A percentile compares a stretch with the other conserved stretches of the same genome.
Evolutionary conservation across 179 eudicot genomes (phyloP).

Genomic region (Kewa caespitosa): DNA sequence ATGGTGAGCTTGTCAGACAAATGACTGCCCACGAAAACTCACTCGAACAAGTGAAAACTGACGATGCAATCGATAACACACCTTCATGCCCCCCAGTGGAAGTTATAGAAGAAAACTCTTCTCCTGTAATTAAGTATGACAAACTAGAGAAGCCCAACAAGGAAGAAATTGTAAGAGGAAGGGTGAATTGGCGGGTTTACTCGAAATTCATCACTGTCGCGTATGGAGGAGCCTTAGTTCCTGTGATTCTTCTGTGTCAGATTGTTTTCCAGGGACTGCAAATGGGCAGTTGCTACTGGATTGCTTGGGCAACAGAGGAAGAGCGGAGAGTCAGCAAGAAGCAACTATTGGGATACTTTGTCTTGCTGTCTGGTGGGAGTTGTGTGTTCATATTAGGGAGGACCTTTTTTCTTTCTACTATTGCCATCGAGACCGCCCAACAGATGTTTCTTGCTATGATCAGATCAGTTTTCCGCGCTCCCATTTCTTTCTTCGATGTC

Average conservation of each 20-base stretch:
- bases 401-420: conserved; percentile 73
- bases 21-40: conserved; percentile 68
- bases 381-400: conserved; percentile 80
- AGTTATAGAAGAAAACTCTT: conserved; percentile 37
- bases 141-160: conserved; percentile 35
- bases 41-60: conserved; percentile 58
- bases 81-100: conserved; percentile 33
- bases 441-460: conserved; percentile 64
- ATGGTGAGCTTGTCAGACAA: conserved; percentile 60
- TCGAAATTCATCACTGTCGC: conserved; percentile 66
- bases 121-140: conserved; percentile 32
- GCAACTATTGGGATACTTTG: conserved; percentile 52
- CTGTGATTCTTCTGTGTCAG: conserved; percentile 67
- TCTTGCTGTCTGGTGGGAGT: conserved; percentile 70
- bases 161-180: conserved; percentile 58
- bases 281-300: conserved; percentile 86
- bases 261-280: conserved; percentile 72
- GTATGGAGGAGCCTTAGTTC: conserved; percentile 82
- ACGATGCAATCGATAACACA: conserved; percentile 22
- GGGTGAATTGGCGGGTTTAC: conserved; percentile 68
- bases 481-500: conserved; percentile 75
- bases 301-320: conserved; percentile 82
- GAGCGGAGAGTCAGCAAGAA: conserved; percentile 44
- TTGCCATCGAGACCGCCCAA: conserved; percentile 76
- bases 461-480: conserved; percentile 70